These are phyloP conservation scores for Solanum corneliomulleri DNA, from an alignment of 257 asterid genomes.

Conservation along the genomic window DNA sequence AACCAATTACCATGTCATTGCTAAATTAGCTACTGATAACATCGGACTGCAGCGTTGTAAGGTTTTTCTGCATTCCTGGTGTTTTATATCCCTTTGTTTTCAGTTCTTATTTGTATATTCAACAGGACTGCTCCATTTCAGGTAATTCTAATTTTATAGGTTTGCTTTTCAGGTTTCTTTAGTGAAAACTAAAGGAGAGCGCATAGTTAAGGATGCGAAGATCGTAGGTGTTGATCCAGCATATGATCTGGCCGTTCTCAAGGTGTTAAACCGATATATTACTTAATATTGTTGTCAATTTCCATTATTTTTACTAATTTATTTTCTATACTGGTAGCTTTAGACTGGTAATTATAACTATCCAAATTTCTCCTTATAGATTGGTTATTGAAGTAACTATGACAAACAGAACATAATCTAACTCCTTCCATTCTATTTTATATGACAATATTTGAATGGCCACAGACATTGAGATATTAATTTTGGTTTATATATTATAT, in stretches of 20 bases:
- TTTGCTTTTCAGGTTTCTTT: slow-evolving; percentile 34
- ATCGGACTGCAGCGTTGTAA: slow-evolving; percentile 80
- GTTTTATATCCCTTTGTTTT: background rate
- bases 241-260: slow-evolving; percentile 71
- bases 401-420: background rate
- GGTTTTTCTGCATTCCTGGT: slow-evolving; percentile 36
- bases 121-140: background rate
- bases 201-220: slow-evolving; percentile 33
- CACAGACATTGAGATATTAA: background rate
- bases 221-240: slow-evolving; percentile 76
- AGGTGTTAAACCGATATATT: slow-evolving; percentile 28
- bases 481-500: background rate
- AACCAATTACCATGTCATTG: slow-evolving; percentile 74
- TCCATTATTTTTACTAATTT: background rate
- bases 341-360: background rate
- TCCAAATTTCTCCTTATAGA: background rate
- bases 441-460: background rate
- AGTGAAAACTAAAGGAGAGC: slow-evolving; percentile 44
- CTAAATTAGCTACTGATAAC: slow-evolving; percentile 61
- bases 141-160: background rate
- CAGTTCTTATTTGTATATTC: background rate
- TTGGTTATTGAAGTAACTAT: background rate
- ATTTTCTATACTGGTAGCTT: background rate
- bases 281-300: background rate
- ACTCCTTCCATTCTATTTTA: background rate